Base-by-base conservation (phyloP, 2,329 filamentous ascomycete genomes). In the Trichophaea hybrida region DNA sequence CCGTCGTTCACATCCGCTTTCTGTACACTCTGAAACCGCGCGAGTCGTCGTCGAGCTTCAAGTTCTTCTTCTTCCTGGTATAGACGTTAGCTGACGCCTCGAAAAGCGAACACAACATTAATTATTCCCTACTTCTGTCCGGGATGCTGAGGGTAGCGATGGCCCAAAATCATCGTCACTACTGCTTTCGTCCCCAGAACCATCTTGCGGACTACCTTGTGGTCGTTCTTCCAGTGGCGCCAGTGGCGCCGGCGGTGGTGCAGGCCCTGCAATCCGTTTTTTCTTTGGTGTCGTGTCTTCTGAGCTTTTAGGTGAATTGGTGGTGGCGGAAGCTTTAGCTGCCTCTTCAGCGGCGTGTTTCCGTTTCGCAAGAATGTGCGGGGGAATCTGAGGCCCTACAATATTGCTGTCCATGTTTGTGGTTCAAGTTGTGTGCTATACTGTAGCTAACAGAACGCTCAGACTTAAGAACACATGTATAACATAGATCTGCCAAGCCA, bases 201-300 rank as follows among this genome's bases (percentile, higher is more conserved):
- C 70, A 31, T 68, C 65, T n/a, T 17, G 34, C 33, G 73, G 71
- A 49, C 71, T 67, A 13, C 46, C 57, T 52, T 68, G 60, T 4
- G 77, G 76, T 58, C 72, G 71, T 68, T 79, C 72, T 37, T 76
- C 72, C 7, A 78, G 65, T 62, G 75, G 68, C 55, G 77, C 71
- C 49, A 76, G 77, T 62, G 75, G 68, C 55, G 76, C 70, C 49
- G 76, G 77, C 52, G 80, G 79, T 58, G 76, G 72, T n/a, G 78
- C 75, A 55, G 80, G 80, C 24, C 80, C 80, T 58, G 77, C 71
- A 12, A 79, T 73, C 66, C 75, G 75, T 67, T 74, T 74, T 64
- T 76, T 75, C 70, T 80, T 80, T 61, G 75, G 73, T 64, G 71
- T 70, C 17, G 69, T 70, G 40, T 74, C 72, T 67, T 74, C 64